Base-by-base conservation (phyloP, 164 flowering plant genomes). In the Malania oleifera region DNA sequence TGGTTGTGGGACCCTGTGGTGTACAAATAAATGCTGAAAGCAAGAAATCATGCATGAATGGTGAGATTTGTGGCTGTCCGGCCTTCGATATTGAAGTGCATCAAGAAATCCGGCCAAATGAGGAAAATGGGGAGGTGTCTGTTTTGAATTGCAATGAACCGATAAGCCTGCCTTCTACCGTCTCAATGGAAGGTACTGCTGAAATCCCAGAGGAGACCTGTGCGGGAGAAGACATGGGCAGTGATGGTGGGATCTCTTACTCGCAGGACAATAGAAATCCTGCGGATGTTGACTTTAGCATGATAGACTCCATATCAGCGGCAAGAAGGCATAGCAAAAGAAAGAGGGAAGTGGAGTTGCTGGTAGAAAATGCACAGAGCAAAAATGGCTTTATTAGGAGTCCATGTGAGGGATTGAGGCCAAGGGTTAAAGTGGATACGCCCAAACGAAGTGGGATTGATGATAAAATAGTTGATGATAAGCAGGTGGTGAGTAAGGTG, bases 371-470 rank as follows among this genome's bases (percentile, higher is more conserved):
- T 27, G 58, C 61, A 31, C 17, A 48, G 11, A 18, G 29, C 45
- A 46, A 8, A 39, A 28, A 29, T 64, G 72, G 76, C 17, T 93
- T 81, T 68, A 70, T 77, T 15, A 76, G 71, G 60, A 71, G 97
- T 57, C 99, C 99, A 45, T 93, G 97, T 72, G 99, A 93, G 71
- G 91, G 97, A 5, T 64, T 93, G 73, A 81, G 99, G 67, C 73
- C 96, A 44, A 76, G 99, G 66, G 68, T 57, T 8, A 35, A 57
- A 57, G 71, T 68, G 71, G 67, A 68, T 38, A n/a, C 56, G 20
- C 28, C 69, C 7, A 18, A 12, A 43, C 63, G 18, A 49, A 54
- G 51, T 63, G 63, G 27, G 19, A 27, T 26, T 15, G 60, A 75
- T n/a, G 19, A 13, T 23, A 29, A 6, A 24, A 27, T 28, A 5